Conservation (phyloP, 768 basidiomycete species). For the Amanita subjunquillea region DNA sequence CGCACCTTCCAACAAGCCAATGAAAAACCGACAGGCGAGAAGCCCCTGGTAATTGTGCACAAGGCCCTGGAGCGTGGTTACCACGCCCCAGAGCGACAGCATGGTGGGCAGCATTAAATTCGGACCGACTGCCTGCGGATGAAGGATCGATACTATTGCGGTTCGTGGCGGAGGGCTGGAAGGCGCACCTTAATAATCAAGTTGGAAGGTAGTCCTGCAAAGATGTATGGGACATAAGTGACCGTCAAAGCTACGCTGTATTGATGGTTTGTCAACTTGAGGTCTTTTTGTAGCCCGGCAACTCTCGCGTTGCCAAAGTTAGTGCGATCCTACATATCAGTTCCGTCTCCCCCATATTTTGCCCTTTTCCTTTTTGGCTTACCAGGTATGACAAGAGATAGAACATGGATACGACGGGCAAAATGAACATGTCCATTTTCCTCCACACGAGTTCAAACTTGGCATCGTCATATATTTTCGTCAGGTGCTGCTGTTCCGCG, state of each 20-base stretch:
- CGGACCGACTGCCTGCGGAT: conserved; percentile 38
- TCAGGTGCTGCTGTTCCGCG: not conserved
- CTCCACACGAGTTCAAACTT: conserved; percentile 31
- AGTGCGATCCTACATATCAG: conserved; percentile 31
- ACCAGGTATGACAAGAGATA: conserved; percentile 47
- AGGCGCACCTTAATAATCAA: conserved; percentile 37
- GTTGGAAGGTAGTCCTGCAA: conserved; percentile 52
- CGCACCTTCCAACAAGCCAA: conserved; percentile 39
- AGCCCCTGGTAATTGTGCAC: conserved; percentile 33
- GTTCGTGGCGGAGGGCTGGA: not conserved
- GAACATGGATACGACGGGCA: conserved; percentile 38
- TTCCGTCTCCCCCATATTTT: not conserved
- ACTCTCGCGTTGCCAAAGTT: conserved; percentile 54
- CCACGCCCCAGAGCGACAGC: conserved; percentile 61
- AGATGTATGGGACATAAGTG: conserved; percentile 44
- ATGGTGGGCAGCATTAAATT: conserved; percentile 49
- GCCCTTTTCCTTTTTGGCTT: conserved; percentile 16
- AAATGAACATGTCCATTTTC: conserved; percentile 36
- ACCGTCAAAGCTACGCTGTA: conserved; percentile 42
- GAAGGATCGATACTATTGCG: not conserved
- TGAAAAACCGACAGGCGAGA: conserved; percentile 39
- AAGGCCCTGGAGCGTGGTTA: conserved; percentile 53
- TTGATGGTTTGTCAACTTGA: conserved; percentile 37
- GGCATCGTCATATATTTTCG: conserved; percentile 12
- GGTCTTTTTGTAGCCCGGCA: conserved; percentile 45